A percentile compares a stretch with the other conserved stretches of the same genome.
Conservation (phyloP, 2,329 filamentous ascomycete genomes). For the Emericellopsis atlantica region DNA sequence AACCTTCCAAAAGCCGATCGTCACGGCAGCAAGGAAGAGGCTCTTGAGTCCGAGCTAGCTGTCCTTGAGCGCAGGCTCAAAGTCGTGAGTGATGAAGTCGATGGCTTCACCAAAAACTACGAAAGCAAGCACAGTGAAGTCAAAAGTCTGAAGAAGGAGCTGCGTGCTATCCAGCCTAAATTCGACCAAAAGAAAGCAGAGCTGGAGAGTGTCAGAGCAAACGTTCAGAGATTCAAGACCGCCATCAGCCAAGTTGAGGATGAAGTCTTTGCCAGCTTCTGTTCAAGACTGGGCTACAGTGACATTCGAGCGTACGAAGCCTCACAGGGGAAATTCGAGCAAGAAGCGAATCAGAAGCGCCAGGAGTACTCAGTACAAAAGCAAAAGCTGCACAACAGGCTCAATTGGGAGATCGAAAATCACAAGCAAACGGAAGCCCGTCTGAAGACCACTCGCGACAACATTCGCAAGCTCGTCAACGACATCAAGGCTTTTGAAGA, state of each 20-base stretch:
- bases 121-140: slow-evolving; percentile 75
- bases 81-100: slow-evolving; percentile 63
- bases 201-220: slow-evolving; percentile 43
- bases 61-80: slow-evolving; percentile 67
- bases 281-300: slow-evolving; percentile 70
- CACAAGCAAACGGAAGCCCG: slow-evolving; percentile 51
- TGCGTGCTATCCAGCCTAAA: slow-evolving; percentile 67
- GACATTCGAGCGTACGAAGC: slow-evolving; percentile 90
- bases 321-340: slow-evolving; percentile 83
- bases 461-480: slow-evolving; percentile 51
- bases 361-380: slow-evolving; percentile 78
- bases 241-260: slow-evolving; percentile 78
- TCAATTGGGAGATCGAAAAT: slow-evolving; percentile 43
- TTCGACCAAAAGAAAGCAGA: slow-evolving; percentile 59
- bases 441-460: slow-evolving; percentile 54
- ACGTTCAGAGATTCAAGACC: slow-evolving; percentile 38
- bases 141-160: slow-evolving; percentile 57
- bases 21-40: slow-evolving; percentile 65
- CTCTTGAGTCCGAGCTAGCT: slow-evolving; percentile 64
- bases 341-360: slow-evolving; percentile 78
- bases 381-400: slow-evolving; percentile 53
- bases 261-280: slow-evolving; percentile 76
- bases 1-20: slow-evolving; percentile 70
- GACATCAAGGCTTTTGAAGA: slow-evolving; percentile 58
- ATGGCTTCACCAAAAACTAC: slow-evolving; percentile 70